Percentiles rank a stretch among this genome's conserved stretches.
Conservation (phyloP, 2,329 filamentous ascomycete genomes). For the Hymenoscyphus salicellus region DNA sequence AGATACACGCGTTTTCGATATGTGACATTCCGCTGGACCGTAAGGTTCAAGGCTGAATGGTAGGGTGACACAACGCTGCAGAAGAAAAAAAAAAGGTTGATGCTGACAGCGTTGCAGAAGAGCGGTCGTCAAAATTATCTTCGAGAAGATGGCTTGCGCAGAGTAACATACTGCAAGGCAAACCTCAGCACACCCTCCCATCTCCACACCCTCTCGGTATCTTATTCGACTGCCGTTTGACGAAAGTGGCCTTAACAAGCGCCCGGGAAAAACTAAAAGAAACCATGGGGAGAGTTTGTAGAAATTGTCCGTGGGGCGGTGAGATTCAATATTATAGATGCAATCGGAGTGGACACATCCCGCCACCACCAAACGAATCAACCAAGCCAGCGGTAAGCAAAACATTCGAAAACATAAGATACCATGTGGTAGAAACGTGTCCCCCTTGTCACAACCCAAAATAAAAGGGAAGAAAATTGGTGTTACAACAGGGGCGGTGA, state of each 20-base stretch:
- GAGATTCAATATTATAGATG: background rate
- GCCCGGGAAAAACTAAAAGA: too few species aligned
- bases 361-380: background rate
- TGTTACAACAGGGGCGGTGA: background rate
- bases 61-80: too few species aligned
- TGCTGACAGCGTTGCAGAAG: too few species aligned
- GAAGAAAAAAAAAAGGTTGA: too few species aligned
- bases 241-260: background rate
- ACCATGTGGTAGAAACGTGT: background rate
- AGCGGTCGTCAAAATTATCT: too few species aligned
- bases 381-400: background rate
- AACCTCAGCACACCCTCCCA: too few species aligned
- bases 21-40: too few species aligned
- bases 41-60: too few species aligned
- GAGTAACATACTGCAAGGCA: too few species aligned
- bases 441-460: background rate
- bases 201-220: background rate
- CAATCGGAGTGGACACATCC: background rate
- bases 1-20: too few species aligned
- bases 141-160: background rate
- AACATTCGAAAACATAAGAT: background rate
- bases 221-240: background rate
- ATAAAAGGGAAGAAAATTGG: background rate
- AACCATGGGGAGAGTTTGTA: too few species aligned
- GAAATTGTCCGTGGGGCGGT: too few species aligned